Evolutionary conservation across 768 basidiomycete genomes (phyloP), one percentile per base, ranked within the genome.

Genomic region (Pisolithus marmoratus): DNA sequence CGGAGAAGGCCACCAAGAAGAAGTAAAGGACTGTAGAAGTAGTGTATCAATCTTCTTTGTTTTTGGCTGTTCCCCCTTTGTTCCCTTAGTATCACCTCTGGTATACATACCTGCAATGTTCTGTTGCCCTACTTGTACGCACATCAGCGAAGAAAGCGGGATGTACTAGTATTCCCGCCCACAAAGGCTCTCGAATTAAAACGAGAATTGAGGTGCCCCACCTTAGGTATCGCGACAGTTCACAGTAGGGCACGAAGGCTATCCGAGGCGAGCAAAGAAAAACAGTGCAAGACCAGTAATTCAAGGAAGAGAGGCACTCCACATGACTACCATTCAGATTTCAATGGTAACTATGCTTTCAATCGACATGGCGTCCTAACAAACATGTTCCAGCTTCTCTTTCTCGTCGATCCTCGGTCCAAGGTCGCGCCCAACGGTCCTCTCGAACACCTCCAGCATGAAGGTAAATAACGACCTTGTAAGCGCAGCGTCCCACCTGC

Each of bases 1-100:
- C 92, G 58, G 92, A 94, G 85, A 94, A 94, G 80, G 93, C 92
- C 61, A 69, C 82, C 77, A 91, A 91, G 89, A 90, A 90, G 87
- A 90, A 90, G 79, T 90, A 89, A 85, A 79, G 83, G 83, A 83
- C 84, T 80, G 83, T 84, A 82, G 79, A 84, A 81, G 69, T 70
- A 70, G 71, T 79, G 80, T 83, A 79, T 74, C 64, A 69, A 74
- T 74, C 73, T 76, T 74, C 77, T 75, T 71, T 75, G 68, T 70
- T 70, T 73, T 67, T 68, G 66, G 67, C 64, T 68, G 60, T 74
- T 48, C 51, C 26, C 29, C 11, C 29, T 9, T 71, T 65, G 61
- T 71, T 63, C 67, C 53, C 60, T 58, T 61, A 38, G 50, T 46
- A 55, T 57, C 48, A 47, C 58, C 56, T 58, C 54, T 48, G 52